Base-by-base conservation (phyloP, 495 filamentous ascomycete genomes). In the Tuber indicum region DNA sequence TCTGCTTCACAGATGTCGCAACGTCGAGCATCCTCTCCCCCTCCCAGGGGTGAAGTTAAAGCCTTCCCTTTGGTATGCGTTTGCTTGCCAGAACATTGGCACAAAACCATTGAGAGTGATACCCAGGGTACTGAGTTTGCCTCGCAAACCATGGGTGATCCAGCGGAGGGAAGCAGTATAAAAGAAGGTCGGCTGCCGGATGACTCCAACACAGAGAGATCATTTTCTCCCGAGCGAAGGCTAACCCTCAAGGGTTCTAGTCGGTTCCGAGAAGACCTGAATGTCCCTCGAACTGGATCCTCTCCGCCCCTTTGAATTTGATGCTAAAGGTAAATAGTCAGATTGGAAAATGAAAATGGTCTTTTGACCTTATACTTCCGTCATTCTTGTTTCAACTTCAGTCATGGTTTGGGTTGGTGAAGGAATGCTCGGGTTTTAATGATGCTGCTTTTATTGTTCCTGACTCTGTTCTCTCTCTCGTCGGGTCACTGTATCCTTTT, bases 41-140 rank as follows among this genome's bases (percentile, higher is more conserved):
- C 92, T 42, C 87, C 90, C 39, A 88, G 88, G 2, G 93, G 93
- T 75, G 95, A 98, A 83, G 94, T 98, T 86, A 98, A 98, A 85
- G 96, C 96, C 46, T 99, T 99, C 87, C 95, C 95, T 76, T 88
- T 99, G 76, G 96, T 99, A 39, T 99, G 96, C 84, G 94, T 99
- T 45, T 99, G 96, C 85, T 87, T 98, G 19, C 96, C 96, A 26
- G 93, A 98, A 82, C 94, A 98, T 84, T 99, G 96, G 96, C 91
- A 91, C 83, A 96, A 94, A 86, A 98, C 97, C 26, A 94, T 98
- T 81, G 94, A 99, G 75, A 94, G 93, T 74, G 93, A 97, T 58
- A 83, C 78, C 14, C 78, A 80, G 41, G 78, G 77, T 8, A 72
- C 77, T 19, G 78, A 80, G 21, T 74, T 71, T 75, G 72, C 74